These are phyloP conservation scores for Ceratocystis colombiana DNA, from an alignment of 2,329 filamentous ascomycete species.

Conservation along the genomic window DNA sequence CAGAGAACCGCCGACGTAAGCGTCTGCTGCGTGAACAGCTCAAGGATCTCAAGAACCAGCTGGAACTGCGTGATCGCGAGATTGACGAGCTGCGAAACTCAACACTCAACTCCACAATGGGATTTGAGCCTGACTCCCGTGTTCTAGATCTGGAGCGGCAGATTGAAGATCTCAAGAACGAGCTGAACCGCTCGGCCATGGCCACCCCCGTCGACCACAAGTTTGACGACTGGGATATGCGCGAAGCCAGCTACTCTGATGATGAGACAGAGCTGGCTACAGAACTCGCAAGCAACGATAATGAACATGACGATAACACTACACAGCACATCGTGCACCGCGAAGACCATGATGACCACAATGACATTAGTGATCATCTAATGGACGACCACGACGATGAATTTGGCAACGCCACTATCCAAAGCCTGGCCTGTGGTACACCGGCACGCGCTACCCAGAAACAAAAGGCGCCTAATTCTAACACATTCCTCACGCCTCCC, in stretches of 20 bases:
- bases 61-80: constrained; percentile 43
- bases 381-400: constrained; percentile 31
- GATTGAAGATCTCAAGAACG: constrained; percentile 33
- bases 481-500: constrained; percentile 47
- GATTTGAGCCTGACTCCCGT: constrained; percentile 28
- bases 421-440: constrained; percentile 43
- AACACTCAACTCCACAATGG: constrained; percentile 42
- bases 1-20: constrained; percentile 37
- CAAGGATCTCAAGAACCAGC: constrained; percentile 38
- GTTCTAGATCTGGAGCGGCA: constrained; percentile 38
- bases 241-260: constrained; percentile 13
- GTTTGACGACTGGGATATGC: constrained; percentile 18
- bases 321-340: constrained; percentile 25
- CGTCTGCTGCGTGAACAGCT: constrained; percentile 40
- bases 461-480: neutral
- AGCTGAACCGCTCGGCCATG: constrained; percentile 29
- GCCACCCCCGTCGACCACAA: constrained; percentile 20
- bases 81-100: constrained; percentile 45
- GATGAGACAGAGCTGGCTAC: constrained; percentile 20
- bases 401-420: constrained; percentile 44
- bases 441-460: constrained; percentile 35
- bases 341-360: constrained; percentile 31
- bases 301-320: constrained; percentile 28
- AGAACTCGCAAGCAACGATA: constrained; percentile 14
- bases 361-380: constrained; percentile 30